These are phyloP conservation scores for Mycena citricolor DNA, from an alignment of 1,284 basidiomycete genomes.

Conservation along the genomic window DNA sequence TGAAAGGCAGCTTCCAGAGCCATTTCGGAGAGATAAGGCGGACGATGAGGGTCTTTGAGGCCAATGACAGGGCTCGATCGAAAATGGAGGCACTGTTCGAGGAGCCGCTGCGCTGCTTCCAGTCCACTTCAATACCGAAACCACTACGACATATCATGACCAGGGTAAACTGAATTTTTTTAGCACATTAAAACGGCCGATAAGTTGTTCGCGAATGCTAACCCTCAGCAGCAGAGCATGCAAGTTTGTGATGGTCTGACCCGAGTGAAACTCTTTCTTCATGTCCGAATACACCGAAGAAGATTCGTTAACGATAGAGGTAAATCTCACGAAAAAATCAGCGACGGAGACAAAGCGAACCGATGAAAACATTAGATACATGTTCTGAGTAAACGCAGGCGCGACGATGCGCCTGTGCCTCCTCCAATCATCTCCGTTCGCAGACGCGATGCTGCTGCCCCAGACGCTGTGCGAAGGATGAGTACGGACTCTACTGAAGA, in stretches of 20 bases:
- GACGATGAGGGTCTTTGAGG: constrained; percentile 9
- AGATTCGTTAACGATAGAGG: constrained; percentile 4
- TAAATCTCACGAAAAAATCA: background rate
- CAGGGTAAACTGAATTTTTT: constrained; percentile 10
- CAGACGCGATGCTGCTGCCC: constrained; percentile 17
- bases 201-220: background rate
- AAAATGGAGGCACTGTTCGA: constrained; percentile 10
- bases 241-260: constrained; percentile 1
- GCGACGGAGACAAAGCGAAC: background rate
- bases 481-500: too few species aligned
- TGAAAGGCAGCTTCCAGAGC: constrained; percentile 11
- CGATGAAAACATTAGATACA: background rate
- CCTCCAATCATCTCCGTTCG: constrained; percentile 19
- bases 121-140: constrained; percentile 11
- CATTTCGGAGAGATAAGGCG: constrained; percentile 16
- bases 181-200: background rate
- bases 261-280: background rate
- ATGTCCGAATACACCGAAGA: constrained; percentile 3
- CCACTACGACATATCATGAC: constrained; percentile 17
- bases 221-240: constrained; percentile 2
- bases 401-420: constrained; percentile 17
- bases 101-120: constrained; percentile 5
- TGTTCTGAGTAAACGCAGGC: constrained; percentile 11
- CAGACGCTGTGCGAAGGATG: too few species aligned
- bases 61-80: constrained; percentile 12